Evolutionary conservation across 192 early-diverging fungal genomes (phyloP), one percentile per base, ranked within the genome.

Genomic region (Obelidium mucronatum): DNA sequence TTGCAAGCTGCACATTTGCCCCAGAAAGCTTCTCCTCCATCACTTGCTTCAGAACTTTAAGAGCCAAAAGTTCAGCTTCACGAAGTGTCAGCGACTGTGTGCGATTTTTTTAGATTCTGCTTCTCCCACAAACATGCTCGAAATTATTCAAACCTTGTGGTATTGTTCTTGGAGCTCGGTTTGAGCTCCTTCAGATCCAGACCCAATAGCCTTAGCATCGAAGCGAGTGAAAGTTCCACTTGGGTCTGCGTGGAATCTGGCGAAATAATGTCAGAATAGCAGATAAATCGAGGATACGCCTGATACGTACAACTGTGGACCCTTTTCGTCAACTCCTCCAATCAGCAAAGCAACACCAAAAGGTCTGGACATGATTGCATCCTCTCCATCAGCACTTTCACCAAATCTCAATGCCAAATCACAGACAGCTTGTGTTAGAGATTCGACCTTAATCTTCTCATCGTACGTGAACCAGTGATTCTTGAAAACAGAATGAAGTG

Each of bases 11-110:
- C 11, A 99, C 96, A 82, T 99, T 99, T 13, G 91, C 91, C 69
- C 92, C 91, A 82, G 90, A 97, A 40, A 99, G 88, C 84, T 99
- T 99, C 85, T 99, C 98, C 82, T 99, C 98, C 97, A 99, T 99
- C 26, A 99, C 98, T 78, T 95, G 92, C 89, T 99, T 99, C 40
- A 99, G 84, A 22, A 98, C 94, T 88, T 96, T 98, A 42, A 99
- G 89, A 28, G 97, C 91, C 67, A 98, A 79, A 5, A 88, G 84
- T 80, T 95, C 92, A 5, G 97, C 98, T 73, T 98, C 95, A 15
- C 86, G 83, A 77, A 98, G 79, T 1, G 92, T 93, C 62, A 98
- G 83, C 2, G 92, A 92, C 89, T 93, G 75, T 3, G 28, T n/a
- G 6, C 51, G 3, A 52, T 37, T 2, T 30, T 26, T 66, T 73